Percentiles rank a stretch among this genome's conserved stretches.
phyloP scores from a whole-genome alignment of 2,329 filamentous ascomycete species.

The Stemphylium vesicarium region DNA sequence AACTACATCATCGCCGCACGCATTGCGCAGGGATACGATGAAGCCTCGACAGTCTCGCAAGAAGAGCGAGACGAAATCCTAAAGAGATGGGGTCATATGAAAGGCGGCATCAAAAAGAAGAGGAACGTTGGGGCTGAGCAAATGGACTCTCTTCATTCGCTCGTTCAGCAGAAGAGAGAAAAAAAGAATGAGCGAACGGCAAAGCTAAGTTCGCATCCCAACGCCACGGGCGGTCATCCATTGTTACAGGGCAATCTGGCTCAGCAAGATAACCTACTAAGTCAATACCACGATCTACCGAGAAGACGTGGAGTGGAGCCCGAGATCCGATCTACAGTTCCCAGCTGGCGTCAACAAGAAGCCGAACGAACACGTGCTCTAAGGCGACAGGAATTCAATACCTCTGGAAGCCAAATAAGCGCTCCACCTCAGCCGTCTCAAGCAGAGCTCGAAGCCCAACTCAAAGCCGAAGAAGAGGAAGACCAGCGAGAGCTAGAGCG shows the following conservation, averaged over 20 bases:
- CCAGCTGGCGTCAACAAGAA: slow-evolving; percentile 22
- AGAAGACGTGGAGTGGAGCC: slow-evolving; percentile 16
- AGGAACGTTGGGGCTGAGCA: slow-evolving; percentile 55
- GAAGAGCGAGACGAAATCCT: slow-evolving; percentile 71
- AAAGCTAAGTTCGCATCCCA: slow-evolving; percentile 21
- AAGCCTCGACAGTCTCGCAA: slow-evolving; percentile 60
- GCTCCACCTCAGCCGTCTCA: slow-evolving; percentile 18
- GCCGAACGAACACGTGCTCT: slow-evolving; percentile 19
- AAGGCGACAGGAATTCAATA: slow-evolving; percentile 29
- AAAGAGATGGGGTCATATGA: slow-evolving; percentile 66
- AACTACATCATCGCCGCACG: slow-evolving; percentile 82
- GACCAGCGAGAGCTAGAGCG: slow-evolving; percentile 71
- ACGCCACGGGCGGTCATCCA: slow-evolving; percentile 24
- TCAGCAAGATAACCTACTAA: slow-evolving; percentile 23
- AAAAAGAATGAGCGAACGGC: slow-evolving; percentile 46
- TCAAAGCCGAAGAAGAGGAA: slow-evolving; percentile 40
- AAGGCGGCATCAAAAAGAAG: slow-evolving; percentile 65
- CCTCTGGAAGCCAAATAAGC: slow-evolving; percentile 29
- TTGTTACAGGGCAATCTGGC: slow-evolving; percentile 18
- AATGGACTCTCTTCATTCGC: slow-evolving; percentile 59
- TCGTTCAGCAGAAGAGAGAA: slow-evolving; percentile 47
- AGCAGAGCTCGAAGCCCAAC: slow-evolving; percentile 26
- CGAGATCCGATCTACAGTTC: slow-evolving; percentile 23
- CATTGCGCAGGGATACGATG: slow-evolving; percentile 75
- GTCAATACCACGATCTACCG: slow-evolving; percentile 18